phyloP scores from a whole-genome alignment of 768 basidiomycete species.

The Crassisporium funariophilum region DNA sequence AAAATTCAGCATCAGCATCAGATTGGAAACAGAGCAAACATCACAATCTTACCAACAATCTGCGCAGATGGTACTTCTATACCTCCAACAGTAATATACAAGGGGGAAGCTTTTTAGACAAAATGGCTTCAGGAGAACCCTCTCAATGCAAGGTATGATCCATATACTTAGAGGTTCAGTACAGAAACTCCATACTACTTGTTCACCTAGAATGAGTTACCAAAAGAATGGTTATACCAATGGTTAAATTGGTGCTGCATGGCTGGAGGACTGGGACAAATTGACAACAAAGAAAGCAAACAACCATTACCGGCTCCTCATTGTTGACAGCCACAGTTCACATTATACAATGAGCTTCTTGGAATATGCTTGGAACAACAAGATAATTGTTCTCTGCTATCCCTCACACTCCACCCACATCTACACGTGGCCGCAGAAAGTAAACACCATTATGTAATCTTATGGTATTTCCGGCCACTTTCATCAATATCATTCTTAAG shows the following conservation, averaged over 20 bases:
- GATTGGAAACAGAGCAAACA: slow-evolving; percentile 36
- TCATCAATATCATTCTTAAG: too few relatives aligned
- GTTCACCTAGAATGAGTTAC: slow-evolving; percentile 28
- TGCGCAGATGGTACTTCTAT: slow-evolving; percentile 36
- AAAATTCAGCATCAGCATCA: slow-evolving; percentile 35
- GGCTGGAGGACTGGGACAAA: slow-evolving; percentile 41
- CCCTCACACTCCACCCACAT: slow-evolving; percentile 43
- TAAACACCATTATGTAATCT: too few relatives aligned
- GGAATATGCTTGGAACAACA: slow-evolving; percentile 31
- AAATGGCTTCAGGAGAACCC: slow-evolving; percentile 32
- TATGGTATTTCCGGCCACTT: too few relatives aligned
- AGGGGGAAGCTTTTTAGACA: slow-evolving; percentile 28
- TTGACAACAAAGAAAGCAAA: slow-evolving; percentile 37
- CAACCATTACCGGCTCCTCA: slow-evolving; percentile 31
- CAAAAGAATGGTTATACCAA: slow-evolving; percentile 41
- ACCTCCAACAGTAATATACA: slow-evolving; percentile 34
- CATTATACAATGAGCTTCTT: slow-evolving; percentile 27
- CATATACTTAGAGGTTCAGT: slow-evolving; percentile 4
- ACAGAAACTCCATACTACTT: slow-evolving; percentile 4
- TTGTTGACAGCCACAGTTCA: slow-evolving; percentile 43
- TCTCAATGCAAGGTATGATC: slow-evolving; percentile 22
- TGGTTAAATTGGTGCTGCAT: slow-evolving; percentile 36
- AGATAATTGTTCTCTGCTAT: slow-evolving; percentile 41
- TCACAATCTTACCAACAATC: slow-evolving; percentile 43
- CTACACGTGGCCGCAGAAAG: too few relatives aligned